Base-by-base conservation (phyloP, 768 basidiomycete genomes). In the Porpolomopsis calyptriformis region DNA sequence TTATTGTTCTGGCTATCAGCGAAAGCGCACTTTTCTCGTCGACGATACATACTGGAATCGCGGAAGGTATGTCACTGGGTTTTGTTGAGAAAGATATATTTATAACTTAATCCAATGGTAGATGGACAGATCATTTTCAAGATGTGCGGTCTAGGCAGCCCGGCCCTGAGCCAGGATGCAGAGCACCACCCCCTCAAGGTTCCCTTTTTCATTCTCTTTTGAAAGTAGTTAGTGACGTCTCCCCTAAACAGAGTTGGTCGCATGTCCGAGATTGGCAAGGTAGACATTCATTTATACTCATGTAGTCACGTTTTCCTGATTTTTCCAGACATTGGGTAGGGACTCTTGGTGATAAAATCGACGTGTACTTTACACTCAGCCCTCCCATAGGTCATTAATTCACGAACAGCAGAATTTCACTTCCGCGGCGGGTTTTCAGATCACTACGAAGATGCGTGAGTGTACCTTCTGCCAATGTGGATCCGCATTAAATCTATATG, bases 21-120 rank as follows among this genome's bases (percentile, higher is more conserved):
- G 71, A 47, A 76, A 77, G 53, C 65, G 76, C 31, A 82, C 82
- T 2, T 79, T 85, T 60, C 66, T 85, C 44, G 65, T 85, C 4
- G 76, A 82, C 47, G 82, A 85, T 58, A 74, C 73, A 1, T 73
- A 78, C 50, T 85, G 83, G 82, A 77, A 82, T 58, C 74, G 82
- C 46, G 82, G 81, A 65, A 78, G 73, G 79, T 81, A 50, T 45
- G 77, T 62, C 16, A 14, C 14, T 29, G 18, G 18, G 9, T 45
- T 20, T 14, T 34, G 23, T 43, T 23, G 11, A 19, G 11, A 24
- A 7, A 3, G 20, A 39, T 25, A 29, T 26, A 19, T 14, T 24
- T 5, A 26, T 27, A 45, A 29, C 18, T 25, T 33, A 4, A 38
- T 25, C 19, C 27, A 11, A 24, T 49, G 46, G 11, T 47, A 81